Conservation (phyloP, 2,329 filamentous ascomycete genomes). For the Fusarium fujikuroi region DNA sequence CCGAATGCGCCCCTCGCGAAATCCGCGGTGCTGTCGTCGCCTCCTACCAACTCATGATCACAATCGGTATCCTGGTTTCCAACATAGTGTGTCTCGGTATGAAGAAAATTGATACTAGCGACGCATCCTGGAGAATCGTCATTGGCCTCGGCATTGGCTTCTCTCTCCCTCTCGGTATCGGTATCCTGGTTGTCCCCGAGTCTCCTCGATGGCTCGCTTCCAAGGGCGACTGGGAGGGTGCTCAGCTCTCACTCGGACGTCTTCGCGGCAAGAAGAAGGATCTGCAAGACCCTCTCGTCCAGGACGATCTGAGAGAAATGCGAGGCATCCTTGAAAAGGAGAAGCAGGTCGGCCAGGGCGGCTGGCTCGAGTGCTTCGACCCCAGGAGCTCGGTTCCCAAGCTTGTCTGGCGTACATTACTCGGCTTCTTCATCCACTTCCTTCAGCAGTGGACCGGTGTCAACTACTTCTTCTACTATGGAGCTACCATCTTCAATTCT, state of each 20-base stretch:
- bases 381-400: slow-evolving; percentile 63
- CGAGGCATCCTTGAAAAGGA: slow-evolving; percentile 59
- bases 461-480: slow-evolving; percentile 73
- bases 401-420: slow-evolving; percentile 70
- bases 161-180: slow-evolving; percentile 62
- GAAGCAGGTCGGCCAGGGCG: slow-evolving; percentile 56
- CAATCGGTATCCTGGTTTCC: slow-evolving; percentile 71
- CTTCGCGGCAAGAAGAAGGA: slow-evolving; percentile 64
- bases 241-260: slow-evolving; percentile 61
- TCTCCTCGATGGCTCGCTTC: slow-evolving; percentile 67
- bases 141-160: slow-evolving; percentile 66
- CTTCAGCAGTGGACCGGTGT: slow-evolving; percentile 74
- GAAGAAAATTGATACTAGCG: slow-evolving; percentile 54
- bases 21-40: slow-evolving; percentile 73
- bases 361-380: slow-evolving; percentile 71
- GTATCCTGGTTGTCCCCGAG: slow-evolving; percentile 65
- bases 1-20: slow-evolving; percentile 69
- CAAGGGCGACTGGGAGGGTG: slow-evolving; percentile 58
- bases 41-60: slow-evolving; percentile 80
- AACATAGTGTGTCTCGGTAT: slow-evolving; percentile 66
- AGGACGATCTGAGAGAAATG: slow-evolving; percentile 66
- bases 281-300: slow-evolving; percentile 56
- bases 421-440: slow-evolving; percentile 72
- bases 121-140: slow-evolving; percentile 69
- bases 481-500: slow-evolving; percentile 73